phyloP scores from a whole-genome alignment of 2,329 filamentous ascomycete species.

The Cladosporium phlei region DNA sequence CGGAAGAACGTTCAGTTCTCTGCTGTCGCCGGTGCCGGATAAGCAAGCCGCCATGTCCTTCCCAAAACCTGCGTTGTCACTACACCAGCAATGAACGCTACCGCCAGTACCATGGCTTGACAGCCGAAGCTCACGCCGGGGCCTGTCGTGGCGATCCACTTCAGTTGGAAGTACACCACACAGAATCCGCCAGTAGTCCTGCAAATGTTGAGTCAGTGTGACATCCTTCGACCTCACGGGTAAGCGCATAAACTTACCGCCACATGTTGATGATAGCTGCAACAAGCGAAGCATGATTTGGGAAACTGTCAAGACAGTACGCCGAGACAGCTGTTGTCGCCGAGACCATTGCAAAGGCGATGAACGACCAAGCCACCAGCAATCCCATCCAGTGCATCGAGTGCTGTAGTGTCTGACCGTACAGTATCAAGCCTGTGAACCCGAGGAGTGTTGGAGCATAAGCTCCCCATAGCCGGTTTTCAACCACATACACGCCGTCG shows the following conservation, averaged over 20 bases:
- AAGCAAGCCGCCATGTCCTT: slow-evolving; percentile 20
- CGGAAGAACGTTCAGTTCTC: slow-evolving; percentile 11
- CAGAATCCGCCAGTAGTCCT: slow-evolving; percentile 27
- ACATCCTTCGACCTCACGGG: not conserved
- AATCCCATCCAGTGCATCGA: slow-evolving; percentile 30
- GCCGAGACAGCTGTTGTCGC: slow-evolving; percentile 33
- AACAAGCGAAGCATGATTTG: slow-evolving; percentile 30
- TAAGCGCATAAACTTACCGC: slow-evolving; percentile 18
- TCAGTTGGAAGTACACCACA: slow-evolving; percentile 34
- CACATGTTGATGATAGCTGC: slow-evolving; percentile 34
- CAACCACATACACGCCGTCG: slow-evolving; percentile 26
- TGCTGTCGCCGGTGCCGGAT: slow-evolving; percentile 6
- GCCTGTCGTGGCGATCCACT: slow-evolving; percentile 31
- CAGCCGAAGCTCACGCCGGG: slow-evolving; percentile 32
- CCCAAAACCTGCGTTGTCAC: slow-evolving; percentile 30
- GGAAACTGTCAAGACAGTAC: slow-evolving; percentile 33
- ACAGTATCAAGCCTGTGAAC: slow-evolving; percentile 31
- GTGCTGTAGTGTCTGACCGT: slow-evolving; percentile 33
- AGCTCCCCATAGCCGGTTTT: slow-evolving; percentile 31
- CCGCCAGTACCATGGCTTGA: slow-evolving; percentile 24
- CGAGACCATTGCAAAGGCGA: slow-evolving; percentile 15
- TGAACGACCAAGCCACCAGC: slow-evolving; percentile 30
- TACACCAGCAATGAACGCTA: slow-evolving; percentile 30
- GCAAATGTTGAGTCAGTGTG: slow-evolving; percentile 1
- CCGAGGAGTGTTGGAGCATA: slow-evolving; percentile 32